Evolutionary conservation across 1,284 basidiomycete species (phyloP).

Genomic region (Pascua sp.): DNA sequence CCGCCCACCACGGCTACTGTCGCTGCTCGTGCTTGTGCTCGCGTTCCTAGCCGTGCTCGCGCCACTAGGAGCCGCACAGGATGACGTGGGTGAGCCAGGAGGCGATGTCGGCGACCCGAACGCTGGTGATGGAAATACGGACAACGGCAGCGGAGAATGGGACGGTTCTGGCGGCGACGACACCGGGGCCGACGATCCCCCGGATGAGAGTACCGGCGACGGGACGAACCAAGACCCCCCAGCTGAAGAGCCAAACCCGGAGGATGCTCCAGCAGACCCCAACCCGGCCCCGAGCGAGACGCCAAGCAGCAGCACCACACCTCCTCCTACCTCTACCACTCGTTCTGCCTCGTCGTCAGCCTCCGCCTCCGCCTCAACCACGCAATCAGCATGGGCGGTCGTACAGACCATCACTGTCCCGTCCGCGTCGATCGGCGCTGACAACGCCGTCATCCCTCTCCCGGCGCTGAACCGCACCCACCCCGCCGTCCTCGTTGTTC

Average conservation of each 20-base stretch:
- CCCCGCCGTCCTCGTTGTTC: background rate
- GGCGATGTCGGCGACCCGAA: too few relatives aligned
- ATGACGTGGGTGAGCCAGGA: too few relatives aligned
- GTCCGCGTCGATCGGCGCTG: background rate
- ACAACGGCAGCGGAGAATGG: too few relatives aligned
- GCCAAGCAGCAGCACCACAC: background rate
- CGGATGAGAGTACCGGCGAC: background rate
- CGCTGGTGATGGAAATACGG: too few relatives aligned
- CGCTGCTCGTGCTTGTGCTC: too few relatives aligned
- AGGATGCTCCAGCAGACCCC: background rate
- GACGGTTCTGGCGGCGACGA: too few relatives aligned
- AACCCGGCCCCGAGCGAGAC: background rate
- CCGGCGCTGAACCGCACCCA: background rate
- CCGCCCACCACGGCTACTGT: too few relatives aligned
- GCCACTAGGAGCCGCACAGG: too few relatives aligned
- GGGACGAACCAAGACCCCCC: background rate
- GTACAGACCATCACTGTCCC: conserved; percentile 1
- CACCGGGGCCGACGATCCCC: background rate
- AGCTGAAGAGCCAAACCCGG: background rate
- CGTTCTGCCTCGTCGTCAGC: background rate
- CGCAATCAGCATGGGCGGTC: background rate
- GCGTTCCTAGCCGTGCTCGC: too few relatives aligned
- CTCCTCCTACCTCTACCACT: background rate
- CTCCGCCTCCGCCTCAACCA: background rate
- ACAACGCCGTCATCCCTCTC: background rate